phyloP scores from a whole-genome alignment of 768 basidiomycete genomes.

The Lepiota venenata region DNA sequence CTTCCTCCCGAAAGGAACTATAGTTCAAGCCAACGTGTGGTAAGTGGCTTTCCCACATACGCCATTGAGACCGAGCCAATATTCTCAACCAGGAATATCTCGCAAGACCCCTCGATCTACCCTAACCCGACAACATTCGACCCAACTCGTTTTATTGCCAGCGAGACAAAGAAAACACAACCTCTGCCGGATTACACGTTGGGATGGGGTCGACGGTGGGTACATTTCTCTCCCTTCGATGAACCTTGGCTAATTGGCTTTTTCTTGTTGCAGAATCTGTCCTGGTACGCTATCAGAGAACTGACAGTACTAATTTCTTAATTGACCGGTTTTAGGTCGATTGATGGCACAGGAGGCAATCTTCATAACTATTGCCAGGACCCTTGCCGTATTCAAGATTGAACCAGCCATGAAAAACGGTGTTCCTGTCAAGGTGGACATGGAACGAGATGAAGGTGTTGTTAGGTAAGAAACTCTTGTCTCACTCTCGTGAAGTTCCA shows the following conservation, averaged over 20 bases:
- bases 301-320: slow-evolving; percentile 6
- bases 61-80: not conserved
- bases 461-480: slow-evolving; percentile 43
- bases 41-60: slow-evolving; percentile 17
- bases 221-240: slow-evolving; percentile 5
- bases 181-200: slow-evolving; percentile 57
- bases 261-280: slow-evolving; percentile 32
- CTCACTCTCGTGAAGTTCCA: not conserved
- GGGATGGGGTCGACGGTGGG: slow-evolving; percentile 66
- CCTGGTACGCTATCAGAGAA: slow-evolving; percentile 32
- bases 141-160: slow-evolving; percentile 56
- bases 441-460: slow-evolving; percentile 58
- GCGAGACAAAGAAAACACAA: slow-evolving; percentile 38
- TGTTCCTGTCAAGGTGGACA: slow-evolving; percentile 43
- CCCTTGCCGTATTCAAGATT: slow-evolving; percentile 50
- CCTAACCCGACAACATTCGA: slow-evolving; percentile 50
- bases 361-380: slow-evolving; percentile 47
- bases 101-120: slow-evolving; percentile 52
- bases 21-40: slow-evolving; percentile 51
- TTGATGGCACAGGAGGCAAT: slow-evolving; percentile 52
- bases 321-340: slow-evolving; percentile 29
- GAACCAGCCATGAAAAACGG: slow-evolving; percentile 43
- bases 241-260: slow-evolving; percentile 6
- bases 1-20: slow-evolving; percentile 54
- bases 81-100: slow-evolving; percentile 36